Evolutionary conservation across 441 rosid species (phyloP), one percentile per base, ranked within the genome.

Genomic region (Dalechampia spathulata): DNA sequence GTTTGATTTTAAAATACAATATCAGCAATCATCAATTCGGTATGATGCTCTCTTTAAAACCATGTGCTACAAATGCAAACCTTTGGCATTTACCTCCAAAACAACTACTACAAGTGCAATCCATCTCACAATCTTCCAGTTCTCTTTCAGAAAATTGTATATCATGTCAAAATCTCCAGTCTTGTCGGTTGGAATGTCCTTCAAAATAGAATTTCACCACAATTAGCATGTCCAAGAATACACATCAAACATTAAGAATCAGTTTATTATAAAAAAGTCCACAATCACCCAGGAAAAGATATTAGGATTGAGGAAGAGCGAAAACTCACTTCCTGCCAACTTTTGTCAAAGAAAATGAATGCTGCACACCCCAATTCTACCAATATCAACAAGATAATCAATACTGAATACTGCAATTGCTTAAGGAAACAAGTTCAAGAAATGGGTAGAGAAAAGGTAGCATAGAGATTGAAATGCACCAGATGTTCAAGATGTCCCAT

Each of bases 41-140:
- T 50, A 20, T 43, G 45, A 36, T 37, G 2, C 39, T 21, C 40
- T 22, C n/a, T 46, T 37, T 12, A 26, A 20, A 40, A 14, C 1
- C 1, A 20, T 19, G 49, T 62, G 36, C 52, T 51, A 26, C 21
- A 46, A 44, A 52, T 36, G 41, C 34, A 17, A 57, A 27, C 19
- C 5, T 38, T 25, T 44, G 53, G 54, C 25, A 44, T 76, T 69
- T 76, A 87, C 99, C 97, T 94, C 90, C 65, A 94, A 80, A 58
- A 81, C 42, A 68, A 90, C 87, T 44, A 81, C 61, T 52, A 88
- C 99, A 58, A 94, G 96, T 55, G 98, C 99, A 43, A 79, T 90
- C 99, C 99, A 94, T 78, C 66, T 90, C 65, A 72, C 78, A 60
- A 87, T 80, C 51, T 52, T 71, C 99, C 97, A 94, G 61, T 90